A percentile compares a stretch with the other conserved stretches of the same genome.
phyloP scores from a whole-genome alignment of 2,329 filamentous ascomycete species.

The Didymella pinodella region DNA sequence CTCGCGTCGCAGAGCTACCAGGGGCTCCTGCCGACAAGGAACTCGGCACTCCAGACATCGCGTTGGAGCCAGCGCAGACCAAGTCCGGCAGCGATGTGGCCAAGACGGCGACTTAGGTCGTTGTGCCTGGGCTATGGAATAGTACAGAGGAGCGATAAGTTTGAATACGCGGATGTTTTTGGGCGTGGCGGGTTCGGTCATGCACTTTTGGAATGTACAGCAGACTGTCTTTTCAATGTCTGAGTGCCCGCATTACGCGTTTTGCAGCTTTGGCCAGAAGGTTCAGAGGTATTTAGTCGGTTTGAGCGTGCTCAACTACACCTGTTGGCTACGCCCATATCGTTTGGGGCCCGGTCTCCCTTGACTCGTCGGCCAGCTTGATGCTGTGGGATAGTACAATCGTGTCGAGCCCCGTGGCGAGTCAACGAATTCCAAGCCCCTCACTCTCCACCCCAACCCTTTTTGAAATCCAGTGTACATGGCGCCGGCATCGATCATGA shows the following conservation, averaged over 20 bases:
- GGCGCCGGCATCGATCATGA: too few relatives aligned
- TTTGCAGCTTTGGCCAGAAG: too few relatives aligned
- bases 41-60: constrained; percentile 6
- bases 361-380: too few relatives aligned
- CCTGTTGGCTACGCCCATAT: too few relatives aligned
- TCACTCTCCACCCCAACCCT: too few relatives aligned
- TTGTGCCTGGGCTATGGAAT: neutral
- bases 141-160: neutral
- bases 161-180: neutral
- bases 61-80: neutral
- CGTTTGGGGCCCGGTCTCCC: too few relatives aligned
- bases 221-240: neutral
- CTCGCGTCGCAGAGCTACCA: constrained; percentile 13
- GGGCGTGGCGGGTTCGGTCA: neutral
- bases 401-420: too few relatives aligned
- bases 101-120: neutral
- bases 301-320: neutral
- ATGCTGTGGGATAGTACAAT: too few relatives aligned
- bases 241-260: neutral
- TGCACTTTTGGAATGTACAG: neutral
- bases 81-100: constrained; percentile 1
- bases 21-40: constrained; percentile 5
- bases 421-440: too few relatives aligned
- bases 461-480: too few relatives aligned
- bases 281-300: neutral